phyloP scores from a whole-genome alignment of 2,329 filamentous ascomycete genomes.

The Emergomyces africanus region DNA sequence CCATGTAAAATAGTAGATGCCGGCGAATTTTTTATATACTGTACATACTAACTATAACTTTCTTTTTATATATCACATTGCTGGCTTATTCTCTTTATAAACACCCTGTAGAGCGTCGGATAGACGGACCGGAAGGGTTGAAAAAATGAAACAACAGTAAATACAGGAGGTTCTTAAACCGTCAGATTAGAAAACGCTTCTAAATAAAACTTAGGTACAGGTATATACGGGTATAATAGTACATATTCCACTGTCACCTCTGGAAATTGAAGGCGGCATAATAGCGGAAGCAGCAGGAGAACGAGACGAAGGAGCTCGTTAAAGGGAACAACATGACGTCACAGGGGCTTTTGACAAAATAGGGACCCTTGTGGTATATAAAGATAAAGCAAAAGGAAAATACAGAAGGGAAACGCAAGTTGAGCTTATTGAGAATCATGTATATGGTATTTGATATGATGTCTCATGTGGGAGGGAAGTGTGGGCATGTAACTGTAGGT shows the following conservation, averaged over 20 bases:
- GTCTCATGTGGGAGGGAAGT: background rate
- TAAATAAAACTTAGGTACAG: background rate
- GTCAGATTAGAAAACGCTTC: background rate
- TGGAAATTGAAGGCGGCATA: background rate
- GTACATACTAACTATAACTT: background rate
- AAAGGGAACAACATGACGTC: background rate
- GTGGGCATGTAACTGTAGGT: background rate
- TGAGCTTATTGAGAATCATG: background rate
- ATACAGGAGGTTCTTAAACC: background rate
- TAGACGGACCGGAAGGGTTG: background rate
- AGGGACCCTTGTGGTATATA: background rate
- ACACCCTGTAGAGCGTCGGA: too few species aligned
- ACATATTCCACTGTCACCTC: background rate
- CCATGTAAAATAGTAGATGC: background rate
- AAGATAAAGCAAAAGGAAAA: background rate
- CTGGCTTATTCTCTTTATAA: background rate
- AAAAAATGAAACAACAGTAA: background rate
- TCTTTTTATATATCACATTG: background rate
- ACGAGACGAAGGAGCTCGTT: background rate
- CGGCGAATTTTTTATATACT: background rate
- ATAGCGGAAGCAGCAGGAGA: background rate
- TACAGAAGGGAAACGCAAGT: background rate
- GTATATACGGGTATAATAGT: background rate
- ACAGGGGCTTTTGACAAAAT: background rate
- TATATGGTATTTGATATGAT: background rate